A percentile compares a stretch with the other conserved stretches of the same genome.
Conservation (phyloP, 148 eudicot genomes). For the Diospyros lotus region DNA sequence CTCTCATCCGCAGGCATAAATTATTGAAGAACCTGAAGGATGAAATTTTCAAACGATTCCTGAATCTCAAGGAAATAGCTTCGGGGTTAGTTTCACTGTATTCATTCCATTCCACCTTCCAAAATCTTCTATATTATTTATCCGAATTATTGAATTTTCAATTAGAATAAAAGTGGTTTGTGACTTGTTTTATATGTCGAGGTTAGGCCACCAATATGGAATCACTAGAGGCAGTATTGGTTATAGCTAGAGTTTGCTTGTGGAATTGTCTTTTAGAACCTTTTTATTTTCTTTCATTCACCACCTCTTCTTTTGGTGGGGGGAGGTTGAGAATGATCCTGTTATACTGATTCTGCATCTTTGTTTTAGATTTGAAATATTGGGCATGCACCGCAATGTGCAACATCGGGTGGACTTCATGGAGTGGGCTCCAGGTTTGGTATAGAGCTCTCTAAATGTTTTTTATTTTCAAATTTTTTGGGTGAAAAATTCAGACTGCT, state of each 20-base stretch:
- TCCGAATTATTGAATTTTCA: background rate
- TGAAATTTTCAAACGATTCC: constrained; percentile 52
- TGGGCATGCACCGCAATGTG: constrained; percentile 79
- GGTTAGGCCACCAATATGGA: background rate
- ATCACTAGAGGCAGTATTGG: background rate
- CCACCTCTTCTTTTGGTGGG: background rate
- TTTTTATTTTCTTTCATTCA: background rate
- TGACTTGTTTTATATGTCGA: too few relatives aligned
- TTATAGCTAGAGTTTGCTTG: background rate
- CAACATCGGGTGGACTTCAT: constrained; percentile 91
- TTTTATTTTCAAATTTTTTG: too few relatives aligned
- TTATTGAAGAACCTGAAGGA: constrained; percentile 79
- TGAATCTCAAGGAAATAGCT: constrained; percentile 68
- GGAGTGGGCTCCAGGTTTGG: constrained; percentile 99
- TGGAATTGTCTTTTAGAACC: background rate
- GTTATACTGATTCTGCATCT: constrained; percentile 7
- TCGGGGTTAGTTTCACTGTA: constrained; percentile 57
- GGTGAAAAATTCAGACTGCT: too few relatives aligned
- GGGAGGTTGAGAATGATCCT: constrained; percentile 1
- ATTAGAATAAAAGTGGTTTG: background rate
- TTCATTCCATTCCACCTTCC: background rate
- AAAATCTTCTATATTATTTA: background rate
- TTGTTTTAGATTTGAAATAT: constrained; percentile 53
- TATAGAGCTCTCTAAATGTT: background rate
- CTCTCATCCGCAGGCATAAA: constrained; percentile 53